Conservation (phyloP, 2,329 filamentous ascomycete genomes). For the Paecilomyces variotii region DNA sequence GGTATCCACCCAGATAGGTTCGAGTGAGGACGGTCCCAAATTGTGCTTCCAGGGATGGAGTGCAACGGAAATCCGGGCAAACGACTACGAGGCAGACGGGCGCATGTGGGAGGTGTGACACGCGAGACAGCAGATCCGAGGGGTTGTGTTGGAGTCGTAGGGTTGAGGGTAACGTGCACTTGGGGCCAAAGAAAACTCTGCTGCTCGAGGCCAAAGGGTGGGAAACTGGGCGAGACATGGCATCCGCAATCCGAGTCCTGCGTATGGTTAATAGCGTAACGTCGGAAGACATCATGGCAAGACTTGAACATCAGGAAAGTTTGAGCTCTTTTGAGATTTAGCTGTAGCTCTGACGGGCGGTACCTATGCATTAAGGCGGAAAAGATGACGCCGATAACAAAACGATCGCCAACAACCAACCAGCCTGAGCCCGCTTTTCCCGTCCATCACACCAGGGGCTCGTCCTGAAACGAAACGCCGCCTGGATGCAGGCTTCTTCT, state of each 20-base stretch:
- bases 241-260: slow-evolving; percentile 8
- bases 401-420: slow-evolving; percentile 1
- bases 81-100: neutral
- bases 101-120: neutral
- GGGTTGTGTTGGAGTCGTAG: neutral
- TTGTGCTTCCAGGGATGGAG: neutral
- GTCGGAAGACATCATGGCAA: neutral
- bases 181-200: neutral
- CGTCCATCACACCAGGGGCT: neutral
- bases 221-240: neutral
- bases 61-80: neutral
- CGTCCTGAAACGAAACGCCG: neutral
- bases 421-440: neutral
- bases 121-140: neutral
- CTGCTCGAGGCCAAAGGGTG: neutral
- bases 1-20: slow-evolving; percentile 1
- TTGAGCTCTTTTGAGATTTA: slow-evolving; percentile 4
- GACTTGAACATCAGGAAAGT: slow-evolving; percentile 2
- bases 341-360: slow-evolving; percentile 8
- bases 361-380: slow-evolving; percentile 6
- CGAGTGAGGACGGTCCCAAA: neutral
- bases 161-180: neutral
- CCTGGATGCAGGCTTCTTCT: slow-evolving; percentile 60
- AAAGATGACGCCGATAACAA: slow-evolving; percentile 3
- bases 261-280: slow-evolving; percentile 8